Conservation (phyloP, 306 rosid species). For the Castanea crenata region DNA sequence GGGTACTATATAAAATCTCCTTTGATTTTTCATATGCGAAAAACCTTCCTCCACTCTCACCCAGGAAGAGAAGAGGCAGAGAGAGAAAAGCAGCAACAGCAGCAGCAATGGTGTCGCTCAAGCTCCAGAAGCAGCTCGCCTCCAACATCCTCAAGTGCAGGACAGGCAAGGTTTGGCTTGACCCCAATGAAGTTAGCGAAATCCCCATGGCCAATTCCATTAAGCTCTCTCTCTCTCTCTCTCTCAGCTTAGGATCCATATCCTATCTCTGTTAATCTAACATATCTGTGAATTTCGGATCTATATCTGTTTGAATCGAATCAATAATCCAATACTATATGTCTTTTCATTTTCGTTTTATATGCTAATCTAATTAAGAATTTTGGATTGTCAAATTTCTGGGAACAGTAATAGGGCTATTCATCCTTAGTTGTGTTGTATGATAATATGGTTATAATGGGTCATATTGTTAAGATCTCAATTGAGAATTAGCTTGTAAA, state of each 20-base stretch:
- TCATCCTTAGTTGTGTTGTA: no score
- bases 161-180: slow-evolving; percentile 64
- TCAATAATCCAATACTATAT: not conserved
- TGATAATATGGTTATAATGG: no score
- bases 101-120: slow-evolving; percentile 49
- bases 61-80: no score
- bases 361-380: not conserved
- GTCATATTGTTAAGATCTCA: no score
- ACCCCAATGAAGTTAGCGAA: slow-evolving; percentile 60
- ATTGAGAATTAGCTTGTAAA: no score
- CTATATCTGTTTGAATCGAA: not conserved
- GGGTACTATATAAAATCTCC: no score
- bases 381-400: not conserved
- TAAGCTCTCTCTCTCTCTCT: not conserved
- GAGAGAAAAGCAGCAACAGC: not conserved
- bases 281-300: not conserved
- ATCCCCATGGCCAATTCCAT: slow-evolving; percentile 67
- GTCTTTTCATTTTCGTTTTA: not conserved
- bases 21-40: no score
- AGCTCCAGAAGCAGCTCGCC: slow-evolving; percentile 67
- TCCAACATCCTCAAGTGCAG: slow-evolving; percentile 63
- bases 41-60: no score
- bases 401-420: not conserved
- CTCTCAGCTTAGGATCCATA: not conserved
- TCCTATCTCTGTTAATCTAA: not conserved